These are phyloP conservation scores for Hansenula sp. DNA, from an alignment of 1,139 yeast species.

Conservation along the genomic window DNA sequence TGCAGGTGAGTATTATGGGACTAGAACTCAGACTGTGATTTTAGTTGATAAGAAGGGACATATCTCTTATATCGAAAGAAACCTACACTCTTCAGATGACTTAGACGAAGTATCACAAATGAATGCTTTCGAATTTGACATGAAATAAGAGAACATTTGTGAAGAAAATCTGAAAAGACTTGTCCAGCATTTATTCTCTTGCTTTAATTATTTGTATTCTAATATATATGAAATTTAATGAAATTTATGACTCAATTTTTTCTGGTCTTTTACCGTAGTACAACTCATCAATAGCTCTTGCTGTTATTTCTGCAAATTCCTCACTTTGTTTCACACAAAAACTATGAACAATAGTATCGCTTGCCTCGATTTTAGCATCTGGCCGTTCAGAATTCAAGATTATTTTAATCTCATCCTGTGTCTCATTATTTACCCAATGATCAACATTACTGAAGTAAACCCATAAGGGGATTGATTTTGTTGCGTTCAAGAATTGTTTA, in stretches of 20 bases:
- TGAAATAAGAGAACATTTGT: too few species aligned
- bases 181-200: too few species aligned
- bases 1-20: constrained; percentile 68
- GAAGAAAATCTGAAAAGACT: too few species aligned
- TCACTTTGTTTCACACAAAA: constrained; percentile 55
- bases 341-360: constrained; percentile 44
- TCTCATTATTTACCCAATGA: constrained; percentile 55
- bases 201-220: too few species aligned
- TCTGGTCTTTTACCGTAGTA: not conserved
- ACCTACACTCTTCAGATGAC: constrained; percentile 29
- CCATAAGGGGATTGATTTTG: constrained; percentile 41
- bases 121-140: constrained; percentile 7
- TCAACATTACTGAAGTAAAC: constrained; percentile 51
- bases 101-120: constrained; percentile 21
- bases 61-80: constrained; percentile 31
- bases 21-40: constrained; percentile 84
- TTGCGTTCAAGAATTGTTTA: constrained; percentile 43
- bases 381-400: constrained; percentile 28
- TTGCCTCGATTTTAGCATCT: constrained; percentile 32
- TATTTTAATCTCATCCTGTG: constrained; percentile 39
- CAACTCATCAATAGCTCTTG: constrained; percentile 15
- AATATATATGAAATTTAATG: not conserved
- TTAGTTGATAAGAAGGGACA: constrained; percentile 34
- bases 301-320: constrained; percentile 45
- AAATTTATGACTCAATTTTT: not conserved